These are phyloP conservation scores for Zygnema circumcarinatum DNA, from an alignment of 139 green algal genomes.

Conservation along the genomic window DNA sequence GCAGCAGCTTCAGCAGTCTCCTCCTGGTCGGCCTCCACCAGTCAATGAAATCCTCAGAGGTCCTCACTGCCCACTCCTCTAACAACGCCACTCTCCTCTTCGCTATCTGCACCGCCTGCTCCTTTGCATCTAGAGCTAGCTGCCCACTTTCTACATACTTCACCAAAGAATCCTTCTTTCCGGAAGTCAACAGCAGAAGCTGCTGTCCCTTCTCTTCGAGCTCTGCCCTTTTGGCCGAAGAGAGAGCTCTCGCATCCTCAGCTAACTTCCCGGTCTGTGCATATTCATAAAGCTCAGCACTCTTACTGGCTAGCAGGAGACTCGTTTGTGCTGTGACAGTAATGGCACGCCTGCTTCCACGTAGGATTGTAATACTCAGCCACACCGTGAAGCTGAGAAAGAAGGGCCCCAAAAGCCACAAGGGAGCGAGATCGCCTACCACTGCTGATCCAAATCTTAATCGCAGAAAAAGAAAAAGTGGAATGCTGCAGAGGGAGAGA, in stretches of 20 bases:
- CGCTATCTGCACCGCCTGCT: background rate
- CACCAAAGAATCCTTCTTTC: background rate
- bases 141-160: conserved; percentile 18
- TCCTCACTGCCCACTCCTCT: background rate
- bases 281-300: background rate
- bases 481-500: background rate
- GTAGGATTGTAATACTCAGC: background rate
- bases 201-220: background rate
- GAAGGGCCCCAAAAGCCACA: background rate
- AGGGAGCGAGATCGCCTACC: background rate
- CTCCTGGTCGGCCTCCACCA: conserved; percentile 5
- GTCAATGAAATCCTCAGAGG: background rate
- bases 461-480: conserved; percentile 8
- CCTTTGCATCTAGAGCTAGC: background rate
- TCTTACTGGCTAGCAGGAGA: background rate
- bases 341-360: background rate
- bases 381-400: background rate
- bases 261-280: conserved; percentile 3
- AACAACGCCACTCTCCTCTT: background rate
- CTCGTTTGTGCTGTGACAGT: background rate
- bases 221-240: background rate
- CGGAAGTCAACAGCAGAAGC: background rate
- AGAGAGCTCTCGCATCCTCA: conserved; percentile 4
- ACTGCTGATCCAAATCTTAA: background rate
- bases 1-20: background rate